Evolutionary conservation across 78 protist genomes (phyloP).

Genomic region (Trichosphaerium sp.): DNA sequence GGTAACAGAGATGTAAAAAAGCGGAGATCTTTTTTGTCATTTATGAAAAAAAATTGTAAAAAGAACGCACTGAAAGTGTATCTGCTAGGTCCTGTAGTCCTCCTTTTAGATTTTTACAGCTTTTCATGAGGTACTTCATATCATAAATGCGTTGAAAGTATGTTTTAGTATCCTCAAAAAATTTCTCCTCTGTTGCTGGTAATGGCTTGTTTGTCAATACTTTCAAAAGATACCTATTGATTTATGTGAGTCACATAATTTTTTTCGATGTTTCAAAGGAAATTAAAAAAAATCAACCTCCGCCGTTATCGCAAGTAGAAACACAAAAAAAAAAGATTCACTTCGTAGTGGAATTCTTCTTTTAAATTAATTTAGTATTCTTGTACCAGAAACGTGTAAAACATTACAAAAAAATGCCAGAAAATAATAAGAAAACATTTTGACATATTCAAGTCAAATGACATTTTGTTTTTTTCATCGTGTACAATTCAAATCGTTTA

Average conservation of each 20-base stretch:
- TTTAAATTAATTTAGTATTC: too few species aligned
- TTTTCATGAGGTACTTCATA: slow-evolving; percentile 79
- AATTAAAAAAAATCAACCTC: background rate
- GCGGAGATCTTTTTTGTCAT: background rate
- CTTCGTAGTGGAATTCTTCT: too few species aligned
- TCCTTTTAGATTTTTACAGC: slow-evolving; percentile 70
- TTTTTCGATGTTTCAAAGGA: slow-evolving; percentile 48
- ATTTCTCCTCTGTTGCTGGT: slow-evolving; percentile 79
- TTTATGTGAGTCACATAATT: background rate
- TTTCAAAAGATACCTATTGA: slow-evolving; percentile 60
- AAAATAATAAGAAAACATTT: too few species aligned
- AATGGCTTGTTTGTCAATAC: slow-evolving; percentile 72
- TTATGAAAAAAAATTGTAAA: background rate
- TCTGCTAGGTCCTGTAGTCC: slow-evolving; percentile 92
- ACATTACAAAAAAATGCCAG: too few species aligned
- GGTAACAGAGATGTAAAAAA: background rate
- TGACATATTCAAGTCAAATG: too few species aligned
- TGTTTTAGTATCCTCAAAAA: slow-evolving; percentile 47
- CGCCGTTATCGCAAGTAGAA: too few species aligned
- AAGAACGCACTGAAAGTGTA: slow-evolving; percentile 52
- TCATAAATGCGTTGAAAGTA: slow-evolving; percentile 90
- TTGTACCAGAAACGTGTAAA: too few species aligned
- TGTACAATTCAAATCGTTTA: too few species aligned
- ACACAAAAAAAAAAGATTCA: too few species aligned
- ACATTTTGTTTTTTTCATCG: too few species aligned